phyloP scores from a whole-genome alignment of 75 land plant genomes.

The Sequoiadendron giganteum region DNA sequence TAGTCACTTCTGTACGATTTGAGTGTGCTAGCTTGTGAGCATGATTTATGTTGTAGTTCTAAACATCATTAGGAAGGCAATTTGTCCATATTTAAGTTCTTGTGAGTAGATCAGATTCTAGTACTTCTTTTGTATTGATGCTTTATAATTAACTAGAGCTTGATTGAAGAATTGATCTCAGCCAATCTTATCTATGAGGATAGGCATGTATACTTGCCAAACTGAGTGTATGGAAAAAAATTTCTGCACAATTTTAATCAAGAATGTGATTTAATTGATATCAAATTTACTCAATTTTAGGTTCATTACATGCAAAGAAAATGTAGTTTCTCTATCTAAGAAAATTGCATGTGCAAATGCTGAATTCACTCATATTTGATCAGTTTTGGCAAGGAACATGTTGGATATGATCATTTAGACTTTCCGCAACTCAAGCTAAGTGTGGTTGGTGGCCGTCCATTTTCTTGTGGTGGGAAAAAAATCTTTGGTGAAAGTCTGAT shows the following conservation, averaged over 20 bases:
- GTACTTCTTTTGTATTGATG: not conserved
- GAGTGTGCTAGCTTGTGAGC: not conserved
- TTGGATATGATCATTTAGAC: slow-evolving; percentile 69
- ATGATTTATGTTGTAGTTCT: not conserved
- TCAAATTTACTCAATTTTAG: not conserved
- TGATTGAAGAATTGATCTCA: not conserved
- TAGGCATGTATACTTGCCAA: not conserved
- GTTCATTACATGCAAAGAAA: slow-evolving; percentile 1
- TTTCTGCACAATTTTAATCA: not conserved
- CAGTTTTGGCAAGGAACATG: slow-evolving; percentile 83
- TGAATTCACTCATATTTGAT: not conserved
- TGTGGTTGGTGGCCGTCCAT: slow-evolving; percentile 90
- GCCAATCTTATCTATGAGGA: not conserved
- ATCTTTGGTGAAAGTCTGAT: slow-evolving; percentile 35
- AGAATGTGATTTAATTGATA: not conserved
- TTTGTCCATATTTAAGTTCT: not conserved
- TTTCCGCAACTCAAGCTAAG: slow-evolving; percentile 61
- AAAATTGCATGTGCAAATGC: not conserved
- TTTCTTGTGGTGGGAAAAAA: slow-evolving; percentile 70
- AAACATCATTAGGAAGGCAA: not conserved
- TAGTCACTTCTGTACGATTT: not conserved
- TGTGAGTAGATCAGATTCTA: not conserved
- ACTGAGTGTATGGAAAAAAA: not conserved
- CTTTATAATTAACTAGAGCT: not conserved
- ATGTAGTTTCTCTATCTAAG: not conserved